Percentiles rank a stretch among this genome's conserved stretches.
Evolutionary conservation across 768 basidiomycete species (phyloP).

Genomic region (Dendrothele bispora): DNA sequence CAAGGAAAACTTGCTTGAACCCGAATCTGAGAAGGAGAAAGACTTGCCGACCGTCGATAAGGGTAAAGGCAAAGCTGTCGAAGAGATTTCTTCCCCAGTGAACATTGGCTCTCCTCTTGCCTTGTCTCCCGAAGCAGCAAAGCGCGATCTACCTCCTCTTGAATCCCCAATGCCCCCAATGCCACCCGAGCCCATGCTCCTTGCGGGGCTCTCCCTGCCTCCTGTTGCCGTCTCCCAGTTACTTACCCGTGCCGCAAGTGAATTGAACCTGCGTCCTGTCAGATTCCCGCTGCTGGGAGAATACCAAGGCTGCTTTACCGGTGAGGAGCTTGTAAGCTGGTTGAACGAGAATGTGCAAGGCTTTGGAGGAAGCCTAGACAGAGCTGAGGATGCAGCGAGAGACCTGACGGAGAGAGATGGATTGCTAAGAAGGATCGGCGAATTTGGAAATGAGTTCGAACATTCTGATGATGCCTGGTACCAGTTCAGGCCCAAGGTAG

Average conservation of each 20-base stretch:
- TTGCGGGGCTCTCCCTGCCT: slow-evolving; percentile 74
- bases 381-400: slow-evolving; percentile 72
- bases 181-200: slow-evolving; percentile 55
- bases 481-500: slow-evolving; percentile 80
- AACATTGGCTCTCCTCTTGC: slow-evolving; percentile 56
- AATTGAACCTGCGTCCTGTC: slow-evolving; percentile 69
- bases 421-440: slow-evolving; percentile 71
- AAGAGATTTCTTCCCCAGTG: slow-evolving; percentile 25
- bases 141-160: slow-evolving; percentile 29
- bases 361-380: slow-evolving; percentile 75
- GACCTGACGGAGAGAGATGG: slow-evolving; percentile 64
- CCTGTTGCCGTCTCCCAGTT: slow-evolving; percentile 67
- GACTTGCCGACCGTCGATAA: slow-evolving; percentile 68
- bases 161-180: slow-evolving; percentile 36
- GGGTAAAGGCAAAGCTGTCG: slow-evolving; percentile 71
- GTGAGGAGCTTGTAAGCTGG: slow-evolving; percentile 89
- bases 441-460: slow-evolving; percentile 81
- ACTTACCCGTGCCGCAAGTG: slow-evolving; percentile 66
- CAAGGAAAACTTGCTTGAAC: slow-evolving; percentile 18
- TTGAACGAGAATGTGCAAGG: slow-evolving; percentile 74
- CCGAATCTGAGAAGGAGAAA: slow-evolving; percentile 24
- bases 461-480: slow-evolving; percentile 78
- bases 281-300: slow-evolving; percentile 81
- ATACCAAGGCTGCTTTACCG: slow-evolving; percentile 83
- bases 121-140: slow-evolving; percentile 62